Conservation (phyloP, 495 filamentous ascomycete species). For the Penicillium fimorum region DNA sequence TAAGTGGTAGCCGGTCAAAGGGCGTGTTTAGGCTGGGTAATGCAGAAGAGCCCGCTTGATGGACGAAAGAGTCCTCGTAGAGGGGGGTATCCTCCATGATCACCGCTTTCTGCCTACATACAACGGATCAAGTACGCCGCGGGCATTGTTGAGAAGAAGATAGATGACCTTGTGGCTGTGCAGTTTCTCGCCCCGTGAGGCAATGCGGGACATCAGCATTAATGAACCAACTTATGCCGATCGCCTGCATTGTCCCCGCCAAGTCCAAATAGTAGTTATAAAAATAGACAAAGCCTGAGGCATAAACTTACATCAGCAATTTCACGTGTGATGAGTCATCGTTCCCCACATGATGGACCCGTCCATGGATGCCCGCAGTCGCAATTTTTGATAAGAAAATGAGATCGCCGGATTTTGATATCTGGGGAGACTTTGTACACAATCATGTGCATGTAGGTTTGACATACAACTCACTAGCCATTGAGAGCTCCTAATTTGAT, state of each 20-base stretch:
- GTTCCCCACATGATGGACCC: constrained; percentile 4
- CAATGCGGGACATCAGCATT: constrained; percentile 8
- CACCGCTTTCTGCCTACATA: constrained; percentile 24
- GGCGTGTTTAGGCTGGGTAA: neutral
- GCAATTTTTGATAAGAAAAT: constrained; percentile 8
- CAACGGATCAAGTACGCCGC: constrained; percentile 10
- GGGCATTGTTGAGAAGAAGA: constrained; percentile 14
- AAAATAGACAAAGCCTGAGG: constrained; percentile 10
- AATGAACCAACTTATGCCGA: constrained; percentile 9
- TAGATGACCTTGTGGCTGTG: constrained; percentile 27
- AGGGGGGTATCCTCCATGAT: constrained; percentile 31
- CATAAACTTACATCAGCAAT: neutral
- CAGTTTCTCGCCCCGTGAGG: constrained; percentile 13
- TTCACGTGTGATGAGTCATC: constrained; percentile 4
- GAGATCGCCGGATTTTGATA: constrained; percentile 9
- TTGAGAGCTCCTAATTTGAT: neutral
- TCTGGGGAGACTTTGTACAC: neutral
- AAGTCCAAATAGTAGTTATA: constrained; percentile 3
- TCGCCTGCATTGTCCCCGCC: constrained; percentile 6
- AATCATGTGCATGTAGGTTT: neutral
- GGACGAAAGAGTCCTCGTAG: constrained; percentile 9
- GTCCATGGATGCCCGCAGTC: neutral
- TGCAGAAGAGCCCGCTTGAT: neutral
- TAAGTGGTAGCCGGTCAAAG: constrained; percentile 27
- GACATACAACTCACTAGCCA: neutral